A percentile compares a stretch with the other conserved stretches of the same genome.
phyloP scores from a whole-genome alignment of 306 rosid species.

The Prosopis cineraria region DNA sequence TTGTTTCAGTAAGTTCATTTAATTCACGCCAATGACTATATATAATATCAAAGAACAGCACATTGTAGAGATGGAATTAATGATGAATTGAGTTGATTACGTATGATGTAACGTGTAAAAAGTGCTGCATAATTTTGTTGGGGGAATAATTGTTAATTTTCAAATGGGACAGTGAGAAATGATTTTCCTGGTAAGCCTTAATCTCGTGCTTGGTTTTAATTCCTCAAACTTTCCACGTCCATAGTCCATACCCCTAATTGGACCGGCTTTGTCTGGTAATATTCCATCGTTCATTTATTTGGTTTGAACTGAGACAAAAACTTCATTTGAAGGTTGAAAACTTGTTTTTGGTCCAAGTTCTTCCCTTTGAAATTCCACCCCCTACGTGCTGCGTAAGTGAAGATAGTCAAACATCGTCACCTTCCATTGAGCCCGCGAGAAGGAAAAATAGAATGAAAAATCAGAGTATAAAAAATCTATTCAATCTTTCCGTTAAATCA shows the following conservation, averaged over 20 bases:
- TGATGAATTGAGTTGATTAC: background rate
- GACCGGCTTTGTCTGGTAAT: slow-evolving; percentile 12
- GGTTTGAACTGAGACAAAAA: background rate
- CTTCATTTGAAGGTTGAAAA: background rate
- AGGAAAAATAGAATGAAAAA: background rate
- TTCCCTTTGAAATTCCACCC: background rate
- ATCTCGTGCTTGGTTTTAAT: slow-evolving; percentile 7
- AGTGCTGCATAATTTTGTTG: background rate
- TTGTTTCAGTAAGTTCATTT: background rate
- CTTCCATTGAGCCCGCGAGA: background rate
- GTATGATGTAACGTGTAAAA: background rate
- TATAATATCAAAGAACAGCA: background rate
- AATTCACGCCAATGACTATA: background rate
- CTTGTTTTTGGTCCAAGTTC: slow-evolving; percentile 9
- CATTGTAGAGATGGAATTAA: slow-evolving; percentile 1
- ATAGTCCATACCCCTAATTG: background rate
- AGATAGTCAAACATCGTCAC: background rate
- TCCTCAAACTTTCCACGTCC: background rate
- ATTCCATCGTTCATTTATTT: background rate
- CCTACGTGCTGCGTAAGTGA: background rate
- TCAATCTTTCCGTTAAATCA: too few relatives aligned
- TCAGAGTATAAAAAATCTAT: too few relatives aligned
- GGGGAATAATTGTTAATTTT: background rate
- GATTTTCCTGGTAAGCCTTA: background rate
- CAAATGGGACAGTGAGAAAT: background rate